phyloP scores from a whole-genome alignment of 805 yeast genomes.

The Saccharomycopsis fodiens region DNA sequence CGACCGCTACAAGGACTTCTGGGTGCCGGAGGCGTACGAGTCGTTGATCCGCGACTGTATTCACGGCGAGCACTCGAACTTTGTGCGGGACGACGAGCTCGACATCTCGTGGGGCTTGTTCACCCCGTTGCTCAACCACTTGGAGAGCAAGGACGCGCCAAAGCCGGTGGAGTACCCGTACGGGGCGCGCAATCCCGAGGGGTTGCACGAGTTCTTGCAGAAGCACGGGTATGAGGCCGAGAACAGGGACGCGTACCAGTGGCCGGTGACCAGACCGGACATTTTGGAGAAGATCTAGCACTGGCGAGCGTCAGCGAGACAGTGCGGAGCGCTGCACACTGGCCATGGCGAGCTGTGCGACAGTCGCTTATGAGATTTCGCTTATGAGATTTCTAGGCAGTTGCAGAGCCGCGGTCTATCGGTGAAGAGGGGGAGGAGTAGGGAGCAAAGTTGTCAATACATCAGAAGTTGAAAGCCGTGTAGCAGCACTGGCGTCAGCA shows the following conservation, averaged over 20 bases:
- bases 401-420: too few relatives aligned
- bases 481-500: too few relatives aligned
- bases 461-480: too few relatives aligned
- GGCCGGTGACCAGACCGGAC: conserved; percentile 73
- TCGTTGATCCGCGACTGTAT: conserved; percentile 86
- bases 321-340: too few relatives aligned
- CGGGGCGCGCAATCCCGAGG: conserved; percentile 85
- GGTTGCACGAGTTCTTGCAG: conserved; percentile 51
- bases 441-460: too few relatives aligned
- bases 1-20: conserved; percentile 73
- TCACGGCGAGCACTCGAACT: conserved; percentile 91
- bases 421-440: too few relatives aligned
- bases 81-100: conserved; percentile 95
- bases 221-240: conserved; percentile 69
- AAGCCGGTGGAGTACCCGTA: conserved; percentile 65
- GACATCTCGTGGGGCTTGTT: conserved; percentile 89
- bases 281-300: conserved; percentile 20
- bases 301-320: too few relatives aligned
- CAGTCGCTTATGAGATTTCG: too few relatives aligned
- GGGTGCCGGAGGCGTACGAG: conserved; percentile 98
- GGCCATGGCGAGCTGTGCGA: too few relatives aligned
- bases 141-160: conserved; percentile 69
- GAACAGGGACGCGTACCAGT: conserved; percentile 62
- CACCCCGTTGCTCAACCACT: conserved; percentile 78
- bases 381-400: too few relatives aligned